Evolutionary conservation across 140 eudicot species (phyloP).

Genomic region (Senecio squalidus): DNA sequence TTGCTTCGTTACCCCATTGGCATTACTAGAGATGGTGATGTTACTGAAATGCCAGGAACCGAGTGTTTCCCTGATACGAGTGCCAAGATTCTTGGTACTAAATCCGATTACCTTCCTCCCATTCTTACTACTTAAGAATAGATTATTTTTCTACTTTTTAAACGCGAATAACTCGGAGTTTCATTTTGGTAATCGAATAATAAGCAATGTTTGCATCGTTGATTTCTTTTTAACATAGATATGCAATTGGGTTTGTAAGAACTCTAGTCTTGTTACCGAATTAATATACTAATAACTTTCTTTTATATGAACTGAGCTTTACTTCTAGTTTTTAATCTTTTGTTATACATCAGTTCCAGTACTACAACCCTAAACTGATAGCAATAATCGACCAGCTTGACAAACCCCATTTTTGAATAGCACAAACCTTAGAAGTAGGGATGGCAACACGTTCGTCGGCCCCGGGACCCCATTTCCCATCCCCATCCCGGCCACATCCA

Average conservation of each 20-base stretch:
- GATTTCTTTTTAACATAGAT: neutral
- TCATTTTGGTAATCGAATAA: conserved; percentile 11
- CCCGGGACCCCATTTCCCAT: too few species aligned
- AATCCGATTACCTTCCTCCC: conserved; percentile 66
- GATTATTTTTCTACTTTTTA: neutral
- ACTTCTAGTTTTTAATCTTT: neutral
- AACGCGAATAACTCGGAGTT: conserved; percentile 12
- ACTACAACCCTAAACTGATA: too few species aligned
- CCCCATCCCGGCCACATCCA: too few species aligned
- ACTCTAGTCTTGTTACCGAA: neutral
- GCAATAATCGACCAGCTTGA: too few species aligned
- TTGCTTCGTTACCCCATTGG: conserved; percentile 69
- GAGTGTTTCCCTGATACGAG: conserved; percentile 70
- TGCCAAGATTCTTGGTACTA: conserved; percentile 61
- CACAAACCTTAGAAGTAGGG: too few species aligned
- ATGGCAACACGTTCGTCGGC: too few species aligned
- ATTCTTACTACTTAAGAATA: conserved; percentile 56
- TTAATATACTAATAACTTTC: neutral
- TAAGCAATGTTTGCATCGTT: conserved; percentile 13
- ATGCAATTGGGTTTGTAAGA: neutral
- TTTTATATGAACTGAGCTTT: neutral
- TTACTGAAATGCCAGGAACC: conserved; percentile 54
- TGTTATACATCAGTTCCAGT: too few species aligned
- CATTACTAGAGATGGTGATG: conserved; percentile 45
- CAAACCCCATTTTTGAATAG: too few species aligned